Evolutionary conservation across 768 basidiomycete genomes (phyloP).

Genomic region (Rhizopogon sp.): DNA sequence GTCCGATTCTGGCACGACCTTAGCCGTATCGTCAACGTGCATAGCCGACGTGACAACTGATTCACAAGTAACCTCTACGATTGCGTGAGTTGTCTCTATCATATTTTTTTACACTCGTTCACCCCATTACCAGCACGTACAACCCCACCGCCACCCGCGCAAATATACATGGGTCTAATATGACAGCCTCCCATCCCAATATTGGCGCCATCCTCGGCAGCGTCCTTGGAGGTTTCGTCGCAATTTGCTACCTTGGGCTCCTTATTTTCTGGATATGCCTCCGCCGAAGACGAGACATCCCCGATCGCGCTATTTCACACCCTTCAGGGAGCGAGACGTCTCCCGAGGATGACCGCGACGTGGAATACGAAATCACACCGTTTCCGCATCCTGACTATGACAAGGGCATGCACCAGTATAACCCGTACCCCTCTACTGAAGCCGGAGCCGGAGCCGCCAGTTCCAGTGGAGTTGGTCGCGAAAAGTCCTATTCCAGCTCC

Average conservation of each 20-base stretch:
- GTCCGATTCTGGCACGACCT: too few relatives aligned
- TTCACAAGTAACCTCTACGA: neutral
- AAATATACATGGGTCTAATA: constrained; percentile 15
- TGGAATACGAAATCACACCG: constrained; percentile 23
- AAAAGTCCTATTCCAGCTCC: neutral
- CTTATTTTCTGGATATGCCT: constrained; percentile 25
- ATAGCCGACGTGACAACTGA: neutral
- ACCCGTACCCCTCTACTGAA: constrained; percentile 2
- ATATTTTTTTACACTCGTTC: neutral
- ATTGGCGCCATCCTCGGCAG: constrained; percentile 45
- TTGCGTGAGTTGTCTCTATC: constrained; percentile 16
- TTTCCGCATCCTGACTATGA: constrained; percentile 8
- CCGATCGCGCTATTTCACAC: constrained; percentile 34
- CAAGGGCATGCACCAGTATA: constrained; percentile 18
- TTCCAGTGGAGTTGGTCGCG: neutral
- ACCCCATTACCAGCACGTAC: constrained; percentile 9
- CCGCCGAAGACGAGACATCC: constrained; percentile 29
- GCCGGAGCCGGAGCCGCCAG: neutral
- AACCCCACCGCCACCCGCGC: constrained; percentile 1
- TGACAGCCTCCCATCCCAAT: constrained; percentile 4
- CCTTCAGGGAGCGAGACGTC: constrained; percentile 20
- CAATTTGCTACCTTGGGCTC: constrained; percentile 21
- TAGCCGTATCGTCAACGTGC: neutral
- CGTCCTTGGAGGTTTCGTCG: constrained; percentile 39
- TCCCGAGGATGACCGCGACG: constrained; percentile 20